Conservation (phyloP, 2,329 filamentous ascomycete species). For the Aureobasidium pullulans region DNA sequence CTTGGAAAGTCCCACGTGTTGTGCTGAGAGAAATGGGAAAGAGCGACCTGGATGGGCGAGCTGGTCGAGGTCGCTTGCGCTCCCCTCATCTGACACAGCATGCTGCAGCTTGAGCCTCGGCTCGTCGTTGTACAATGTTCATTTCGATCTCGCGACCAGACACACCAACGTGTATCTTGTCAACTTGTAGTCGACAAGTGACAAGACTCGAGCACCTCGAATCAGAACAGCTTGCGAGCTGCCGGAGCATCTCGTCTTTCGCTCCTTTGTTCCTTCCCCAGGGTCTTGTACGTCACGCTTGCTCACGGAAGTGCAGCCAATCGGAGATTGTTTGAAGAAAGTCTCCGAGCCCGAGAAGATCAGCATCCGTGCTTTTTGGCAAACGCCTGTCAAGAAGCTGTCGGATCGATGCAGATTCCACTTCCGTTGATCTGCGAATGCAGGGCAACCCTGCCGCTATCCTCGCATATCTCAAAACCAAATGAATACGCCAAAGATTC, state of each 20-base stretch:
- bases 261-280: background rate
- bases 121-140: background rate
- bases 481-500: too few species aligned
- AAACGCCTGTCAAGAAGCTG: background rate
- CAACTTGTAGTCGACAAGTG: background rate
- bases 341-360: background rate
- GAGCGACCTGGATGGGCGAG: background rate
- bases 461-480: too few species aligned
- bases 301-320: background rate
- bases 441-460: background rate
- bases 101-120: background rate
- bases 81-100: slow-evolving; percentile 10
- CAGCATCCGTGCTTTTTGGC: background rate
- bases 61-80: background rate
- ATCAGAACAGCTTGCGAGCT: background rate
- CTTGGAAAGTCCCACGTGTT: background rate
- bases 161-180: background rate
- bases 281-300: background rate
- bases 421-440: background rate
- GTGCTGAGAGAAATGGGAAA: background rate
- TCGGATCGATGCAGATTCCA: background rate
- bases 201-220: background rate
- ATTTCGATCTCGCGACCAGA: background rate
- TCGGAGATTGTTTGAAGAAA: background rate
- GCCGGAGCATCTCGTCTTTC: background rate